These are phyloP conservation scores for Funneliformis mosseae DNA, from an alignment of 192 early-diverging fungal species.

Conservation along the genomic window DNA sequence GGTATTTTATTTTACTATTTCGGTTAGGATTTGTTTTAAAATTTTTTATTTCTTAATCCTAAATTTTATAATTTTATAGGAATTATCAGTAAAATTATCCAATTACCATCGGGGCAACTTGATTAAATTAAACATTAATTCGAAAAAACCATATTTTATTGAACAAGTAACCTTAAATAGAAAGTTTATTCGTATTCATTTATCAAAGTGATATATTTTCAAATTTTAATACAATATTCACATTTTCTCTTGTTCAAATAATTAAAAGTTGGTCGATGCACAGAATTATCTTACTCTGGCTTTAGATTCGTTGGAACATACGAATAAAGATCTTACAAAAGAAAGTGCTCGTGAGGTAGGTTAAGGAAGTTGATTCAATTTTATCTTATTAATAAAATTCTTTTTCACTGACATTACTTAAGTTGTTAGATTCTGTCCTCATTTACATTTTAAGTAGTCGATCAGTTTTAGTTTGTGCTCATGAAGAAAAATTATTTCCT, in stretches of 20 bases:
- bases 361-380: not conserved
- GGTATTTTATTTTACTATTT: not conserved
- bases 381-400: too few species aligned
- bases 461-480: not conserved
- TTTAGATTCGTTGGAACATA: constrained; percentile 10
- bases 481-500: constrained; percentile 26
- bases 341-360: constrained; percentile 18
- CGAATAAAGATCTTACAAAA: constrained; percentile 9
- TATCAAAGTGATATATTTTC: not conserved
- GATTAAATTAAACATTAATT: constrained; percentile 17
- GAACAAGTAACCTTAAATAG: constrained; percentile 21
- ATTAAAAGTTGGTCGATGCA: constrained; percentile 15
- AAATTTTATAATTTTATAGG: not conserved
- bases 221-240: not conserved
- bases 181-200: not conserved
- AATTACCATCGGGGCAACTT: constrained; percentile 20
- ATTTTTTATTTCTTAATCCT: not conserved
- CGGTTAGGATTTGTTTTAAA: not conserved
- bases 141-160: constrained; percentile 27
- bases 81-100: constrained; percentile 15
- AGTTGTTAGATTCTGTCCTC: constrained; percentile 16
- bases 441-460: constrained; percentile 14
- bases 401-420: not conserved
- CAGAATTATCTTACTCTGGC: constrained; percentile 26
- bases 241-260: not conserved